Conservation (phyloP, 2,329 filamentous ascomycete genomes). For the Colletotrichum liriopes region DNA sequence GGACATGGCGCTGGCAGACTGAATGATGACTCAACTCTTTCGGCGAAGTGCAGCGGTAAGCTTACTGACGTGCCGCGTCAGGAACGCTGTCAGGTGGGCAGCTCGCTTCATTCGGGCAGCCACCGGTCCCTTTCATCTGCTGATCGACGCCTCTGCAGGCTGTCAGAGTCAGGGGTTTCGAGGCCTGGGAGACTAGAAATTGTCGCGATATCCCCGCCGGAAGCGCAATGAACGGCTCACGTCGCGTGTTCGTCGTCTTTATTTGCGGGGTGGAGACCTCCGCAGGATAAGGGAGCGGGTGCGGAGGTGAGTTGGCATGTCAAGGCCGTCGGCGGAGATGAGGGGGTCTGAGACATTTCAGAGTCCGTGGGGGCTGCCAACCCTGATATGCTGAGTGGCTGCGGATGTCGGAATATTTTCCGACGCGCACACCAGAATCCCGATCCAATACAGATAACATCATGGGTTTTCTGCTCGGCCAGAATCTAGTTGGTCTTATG, state of each 20-base stretch:
- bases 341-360: conserved; percentile 19
- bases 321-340: conserved; percentile 3
- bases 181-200: background rate
- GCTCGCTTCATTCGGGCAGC: conserved; percentile 23
- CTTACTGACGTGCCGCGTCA: conserved; percentile 4
- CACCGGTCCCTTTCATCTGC: conserved; percentile 12
- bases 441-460: background rate
- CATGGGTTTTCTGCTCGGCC: background rate
- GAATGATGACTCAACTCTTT: background rate
- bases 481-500: background rate
- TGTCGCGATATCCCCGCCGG: conserved; percentile 3
- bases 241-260: conserved; percentile 14
- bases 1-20: conserved; percentile 25
- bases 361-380: conserved; percentile 6
- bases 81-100: background rate
- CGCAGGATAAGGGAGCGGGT: conserved; percentile 16
- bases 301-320: conserved; percentile 12
- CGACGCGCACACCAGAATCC: background rate
- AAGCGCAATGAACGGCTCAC: background rate
- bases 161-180: background rate
- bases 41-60: conserved; percentile 1
- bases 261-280: conserved; percentile 37
- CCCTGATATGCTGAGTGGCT: conserved; percentile 19
- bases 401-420: background rate
- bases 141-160: background rate